A percentile compares a stretch with the other conserved stretches of the same genome.
Conservation (phyloP, 2,329 filamentous ascomycete species). For the Torrubiellomyces zombiae region DNA sequence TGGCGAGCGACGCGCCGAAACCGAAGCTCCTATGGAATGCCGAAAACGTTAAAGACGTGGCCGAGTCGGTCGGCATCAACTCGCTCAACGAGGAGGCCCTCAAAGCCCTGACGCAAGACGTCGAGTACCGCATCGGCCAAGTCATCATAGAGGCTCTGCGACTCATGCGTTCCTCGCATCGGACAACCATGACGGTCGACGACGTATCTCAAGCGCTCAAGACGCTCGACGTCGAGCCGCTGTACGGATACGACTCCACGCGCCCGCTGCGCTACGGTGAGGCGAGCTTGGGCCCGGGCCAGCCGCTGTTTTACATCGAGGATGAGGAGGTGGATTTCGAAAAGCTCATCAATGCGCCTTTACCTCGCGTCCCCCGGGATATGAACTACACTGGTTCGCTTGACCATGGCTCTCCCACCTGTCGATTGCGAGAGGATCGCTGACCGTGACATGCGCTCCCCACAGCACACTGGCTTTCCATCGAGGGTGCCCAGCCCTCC, state of each 20-base stretch:
- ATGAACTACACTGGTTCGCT: conserved; percentile 70
- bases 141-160: conserved; percentile 88
- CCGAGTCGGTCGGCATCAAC: conserved; percentile 83
- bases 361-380: conserved; percentile 89
- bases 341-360: conserved; percentile 89
- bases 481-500: conserved; percentile 91
- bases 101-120: conserved; percentile 76
- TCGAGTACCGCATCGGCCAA: conserved; percentile 87
- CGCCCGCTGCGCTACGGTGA: conserved; percentile 82
- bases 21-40: conserved; percentile 71
- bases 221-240: conserved; percentile 79
- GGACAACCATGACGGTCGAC: conserved; percentile 74
- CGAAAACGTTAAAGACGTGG: conserved; percentile 89
- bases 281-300: conserved; percentile 80
- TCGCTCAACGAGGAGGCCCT: conserved; percentile 71
- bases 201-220: conserved; percentile 77
- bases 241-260: conserved; percentile 92
- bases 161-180: conserved; percentile 83
- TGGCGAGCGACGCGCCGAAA: conserved; percentile 25
- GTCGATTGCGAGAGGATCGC: background rate
- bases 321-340: conserved; percentile 98
- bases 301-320: conserved; percentile 92
- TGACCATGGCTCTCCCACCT: background rate
- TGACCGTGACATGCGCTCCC: conserved; percentile 7
- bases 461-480: conserved; percentile 85